phyloP scores from a whole-genome alignment of 2,329 filamentous ascomycete genomes.

The Xylariaceae sp. region DNA sequence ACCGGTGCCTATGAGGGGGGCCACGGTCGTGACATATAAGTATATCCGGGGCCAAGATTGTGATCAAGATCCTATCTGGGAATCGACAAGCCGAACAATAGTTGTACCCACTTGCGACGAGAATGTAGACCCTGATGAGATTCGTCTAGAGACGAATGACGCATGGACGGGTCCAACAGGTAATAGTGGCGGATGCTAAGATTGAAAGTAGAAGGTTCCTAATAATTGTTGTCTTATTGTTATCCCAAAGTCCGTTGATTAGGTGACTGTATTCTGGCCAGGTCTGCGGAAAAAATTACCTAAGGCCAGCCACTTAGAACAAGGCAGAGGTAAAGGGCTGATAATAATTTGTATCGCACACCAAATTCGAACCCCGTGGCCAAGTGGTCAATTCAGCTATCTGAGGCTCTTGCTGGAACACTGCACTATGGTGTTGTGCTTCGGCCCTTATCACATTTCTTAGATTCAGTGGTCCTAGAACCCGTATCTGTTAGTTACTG shows the following conservation, averaged over 20 bases:
- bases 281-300: no score
- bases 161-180: constrained; percentile 42
- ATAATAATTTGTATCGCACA: no score
- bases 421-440: no score
- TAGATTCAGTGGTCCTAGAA: no score
- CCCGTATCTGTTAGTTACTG: no score
- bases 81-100: constrained; percentile 47
- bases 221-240: background rate
- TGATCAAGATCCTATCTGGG: constrained; percentile 46
- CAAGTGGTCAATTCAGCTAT: no score
- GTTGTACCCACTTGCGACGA: constrained; percentile 42
- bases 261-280: no score
- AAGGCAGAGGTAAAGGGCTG: no score
- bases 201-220: background rate
- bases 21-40: constrained; percentile 47
- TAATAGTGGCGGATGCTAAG: constrained; percentile 26
- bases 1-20: constrained; percentile 44
- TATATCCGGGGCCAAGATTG: constrained; percentile 50
- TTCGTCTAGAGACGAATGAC: constrained; percentile 39
- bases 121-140: constrained; percentile 24
- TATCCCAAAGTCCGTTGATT: background rate
- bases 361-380: no score
- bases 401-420: no score
- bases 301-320: no score
- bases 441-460: no score